A percentile compares a stretch with the other conserved stretches of the same genome.
These are phyloP conservation scores for Puccinia triticina DNA, from an alignment of 1,284 basidiomycete genomes.

Conservation along the genomic window DNA sequence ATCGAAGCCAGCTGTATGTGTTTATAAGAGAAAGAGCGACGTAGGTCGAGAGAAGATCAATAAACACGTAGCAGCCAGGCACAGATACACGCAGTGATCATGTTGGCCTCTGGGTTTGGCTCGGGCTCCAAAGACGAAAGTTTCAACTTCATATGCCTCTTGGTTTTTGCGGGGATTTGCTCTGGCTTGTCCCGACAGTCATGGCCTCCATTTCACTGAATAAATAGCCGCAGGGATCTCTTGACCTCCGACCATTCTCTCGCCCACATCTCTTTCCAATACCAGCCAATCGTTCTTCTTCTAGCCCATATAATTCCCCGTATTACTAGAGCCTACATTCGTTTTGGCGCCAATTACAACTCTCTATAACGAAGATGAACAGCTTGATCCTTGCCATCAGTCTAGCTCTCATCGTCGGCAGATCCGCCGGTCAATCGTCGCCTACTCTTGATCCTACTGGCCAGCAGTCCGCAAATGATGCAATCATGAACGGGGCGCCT, in stretches of 20 bases:
- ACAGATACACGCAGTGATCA: neutral
- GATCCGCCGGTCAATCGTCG: neutral
- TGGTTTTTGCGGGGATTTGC: slow-evolving; percentile 9
- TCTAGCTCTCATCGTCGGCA: neutral
- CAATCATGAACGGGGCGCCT: neutral
- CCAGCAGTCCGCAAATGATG: neutral
- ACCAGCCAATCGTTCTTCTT: no score
- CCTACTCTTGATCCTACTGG: neutral
- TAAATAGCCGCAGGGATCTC: neutral
- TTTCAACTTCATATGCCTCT: neutral
- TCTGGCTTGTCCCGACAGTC: neutral
- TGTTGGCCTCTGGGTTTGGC: neutral
- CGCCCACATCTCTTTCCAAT: neutral
- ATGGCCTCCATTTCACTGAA: neutral
- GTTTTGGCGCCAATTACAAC: neutral
- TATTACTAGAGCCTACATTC: no score
- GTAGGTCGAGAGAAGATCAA: neutral
- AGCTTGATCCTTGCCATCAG: neutral
- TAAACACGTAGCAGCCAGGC: slow-evolving; percentile 2
- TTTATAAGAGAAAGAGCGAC: neutral
- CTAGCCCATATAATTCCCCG: no score
- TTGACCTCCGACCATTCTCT: neutral
- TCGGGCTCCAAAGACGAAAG: neutral
- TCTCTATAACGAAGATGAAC: neutral
- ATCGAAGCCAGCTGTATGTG: neutral